Evolutionary conservation across 352 stramenopile genomes (phyloP), one percentile per base, ranked within the genome.

Genomic region (Pythium plurisporium): DNA sequence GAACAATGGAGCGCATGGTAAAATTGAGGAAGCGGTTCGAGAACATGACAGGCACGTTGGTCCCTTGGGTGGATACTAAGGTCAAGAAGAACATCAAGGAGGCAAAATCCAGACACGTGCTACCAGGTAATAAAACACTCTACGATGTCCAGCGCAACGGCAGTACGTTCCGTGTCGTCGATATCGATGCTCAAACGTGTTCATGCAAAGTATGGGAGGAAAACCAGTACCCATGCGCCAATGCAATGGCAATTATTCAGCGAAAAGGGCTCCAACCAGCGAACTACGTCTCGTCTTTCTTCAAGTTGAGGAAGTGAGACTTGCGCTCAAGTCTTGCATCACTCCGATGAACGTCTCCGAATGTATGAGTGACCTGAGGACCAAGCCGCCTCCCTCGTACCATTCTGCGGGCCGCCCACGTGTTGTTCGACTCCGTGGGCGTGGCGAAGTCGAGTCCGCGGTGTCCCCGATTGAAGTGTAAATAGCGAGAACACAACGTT

Each of bases 91-190:
- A 19, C 2, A 4, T 2, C 3, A 30, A 30, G 20, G 12, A 3
- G 6, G 30, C 45, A 15, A 26, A 29, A 7, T 17, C 17, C 8
- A 22, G 45, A 27, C n/a, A 27, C 4, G 45, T 42, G 2, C 29
- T 42, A 2, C 29, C 8, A 9, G 45, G 45, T 1, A 40, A 41
- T 20, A 30, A 41, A 2, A 11, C 45, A 20, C 45, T 53, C 1
- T 53, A 42, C 14, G 45, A 53, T 9, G 29, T 53, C 7, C 45
- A 53, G 20, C 45, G 45, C 9, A 30, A 53, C 25, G 27, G 29
- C 17, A 10, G 12, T 5, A 53, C 45, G 4, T 53, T 53, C n/a
- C 27, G 45, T 4, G 20, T 53, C 4, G 45, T 53, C 7, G 23
- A 53, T 30, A 3, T 53, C 17, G 15, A 26, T 3, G 4, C 19